These are phyloP conservation scores for Moniliophthora roreri DNA, from an alignment of 1,284 basidiomycete species.

Conservation along the genomic window DNA sequence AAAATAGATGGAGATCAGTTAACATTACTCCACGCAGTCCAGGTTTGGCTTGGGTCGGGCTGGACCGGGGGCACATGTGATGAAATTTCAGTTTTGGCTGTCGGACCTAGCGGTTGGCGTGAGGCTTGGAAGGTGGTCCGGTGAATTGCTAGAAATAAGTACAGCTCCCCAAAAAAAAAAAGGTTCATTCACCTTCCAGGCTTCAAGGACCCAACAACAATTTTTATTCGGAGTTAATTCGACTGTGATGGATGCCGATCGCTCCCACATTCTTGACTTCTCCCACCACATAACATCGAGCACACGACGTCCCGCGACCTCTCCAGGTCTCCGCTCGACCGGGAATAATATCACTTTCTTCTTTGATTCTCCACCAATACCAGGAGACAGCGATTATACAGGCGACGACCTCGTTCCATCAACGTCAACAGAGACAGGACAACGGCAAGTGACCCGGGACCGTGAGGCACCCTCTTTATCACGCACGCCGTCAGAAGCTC, in stretches of 20 bases:
- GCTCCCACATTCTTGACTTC: background rate
- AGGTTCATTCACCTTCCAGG: no score
- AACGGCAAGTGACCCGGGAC: background rate
- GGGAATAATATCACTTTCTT: constrained; percentile 1
- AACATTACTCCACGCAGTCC: no score
- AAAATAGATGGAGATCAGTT: no score
- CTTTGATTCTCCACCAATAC: constrained; percentile 1
- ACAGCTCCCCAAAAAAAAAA: no score
- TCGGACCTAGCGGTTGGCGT: no score
- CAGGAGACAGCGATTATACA: background rate
- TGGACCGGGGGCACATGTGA: no score
- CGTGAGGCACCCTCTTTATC: background rate
- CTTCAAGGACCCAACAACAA: no score
- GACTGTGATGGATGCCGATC: background rate
- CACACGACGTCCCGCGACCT: constrained; percentile 1
- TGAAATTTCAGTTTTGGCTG: no score
- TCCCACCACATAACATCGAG: constrained; percentile 13
- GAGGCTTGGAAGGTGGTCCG: no score
- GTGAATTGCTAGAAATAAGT: no score
- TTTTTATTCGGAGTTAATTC: no score
- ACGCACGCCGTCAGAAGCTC: background rate
- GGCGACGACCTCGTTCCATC: background rate
- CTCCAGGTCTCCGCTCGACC: background rate
- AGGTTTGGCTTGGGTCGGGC: no score
- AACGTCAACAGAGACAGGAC: background rate